These are phyloP conservation scores for Pichia exigua DNA, from an alignment of 805 yeast species.

Conservation along the genomic window DNA sequence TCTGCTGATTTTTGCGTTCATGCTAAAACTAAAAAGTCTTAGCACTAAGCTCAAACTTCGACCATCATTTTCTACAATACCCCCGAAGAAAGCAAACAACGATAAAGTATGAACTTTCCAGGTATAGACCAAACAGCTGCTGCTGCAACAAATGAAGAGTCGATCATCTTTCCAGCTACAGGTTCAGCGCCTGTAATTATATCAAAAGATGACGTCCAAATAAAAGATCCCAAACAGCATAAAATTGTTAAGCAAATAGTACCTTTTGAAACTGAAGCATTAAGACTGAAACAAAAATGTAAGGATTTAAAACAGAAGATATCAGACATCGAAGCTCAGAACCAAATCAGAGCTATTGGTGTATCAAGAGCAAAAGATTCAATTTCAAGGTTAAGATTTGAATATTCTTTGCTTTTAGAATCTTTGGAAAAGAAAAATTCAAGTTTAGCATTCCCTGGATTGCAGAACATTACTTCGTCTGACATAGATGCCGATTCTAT, in stretches of 20 bases:
- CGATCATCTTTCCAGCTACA: background rate
- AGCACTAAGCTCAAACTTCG: background rate
- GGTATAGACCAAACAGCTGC: background rate
- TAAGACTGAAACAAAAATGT: conserved; percentile 55
- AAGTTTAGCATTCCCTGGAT: conserved; percentile 19
- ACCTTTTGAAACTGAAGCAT: conserved; percentile 24
- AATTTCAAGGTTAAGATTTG: conserved; percentile 72
- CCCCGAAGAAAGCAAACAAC: background rate
- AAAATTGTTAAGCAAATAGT: conserved; percentile 10
- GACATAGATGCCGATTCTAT: conserved; percentile 24
- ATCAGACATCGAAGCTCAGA: conserved; percentile 64
- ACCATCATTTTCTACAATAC: background rate
- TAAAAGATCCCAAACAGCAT: background rate
- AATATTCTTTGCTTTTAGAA: conserved; percentile 74
- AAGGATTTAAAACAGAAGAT: conserved; percentile 63
- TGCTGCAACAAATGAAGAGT: too few relatives aligned
- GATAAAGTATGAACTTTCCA: background rate
- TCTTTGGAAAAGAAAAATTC: conserved; percentile 56
- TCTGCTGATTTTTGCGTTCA: background rate
- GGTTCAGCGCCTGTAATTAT: background rate
- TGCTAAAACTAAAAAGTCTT: background rate
- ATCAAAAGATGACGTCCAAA: background rate
- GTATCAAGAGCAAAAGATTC: conserved; percentile 70
- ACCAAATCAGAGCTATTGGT: conserved; percentile 68
- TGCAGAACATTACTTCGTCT: conserved; percentile 17